Percentiles rank a stretch among this genome's conserved stretches.
phyloP scores from a whole-genome alignment of 2,329 filamentous ascomycete species.

The Fonsecaea erecta region DNA sequence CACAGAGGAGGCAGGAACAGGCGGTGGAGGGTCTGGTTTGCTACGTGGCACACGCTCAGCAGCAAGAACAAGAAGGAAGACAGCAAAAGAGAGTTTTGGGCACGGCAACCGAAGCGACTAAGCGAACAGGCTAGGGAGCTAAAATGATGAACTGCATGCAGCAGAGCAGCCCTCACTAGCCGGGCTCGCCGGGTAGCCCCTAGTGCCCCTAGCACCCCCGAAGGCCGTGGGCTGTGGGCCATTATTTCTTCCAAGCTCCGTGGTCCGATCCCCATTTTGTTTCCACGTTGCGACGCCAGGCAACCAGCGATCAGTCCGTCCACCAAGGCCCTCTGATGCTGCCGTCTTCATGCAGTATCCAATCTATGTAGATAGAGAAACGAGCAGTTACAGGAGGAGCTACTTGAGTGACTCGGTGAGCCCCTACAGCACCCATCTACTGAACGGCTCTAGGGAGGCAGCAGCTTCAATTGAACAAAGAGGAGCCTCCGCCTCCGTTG shows the following conservation, averaged over 20 bases:
- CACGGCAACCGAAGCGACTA: constrained; percentile 12
- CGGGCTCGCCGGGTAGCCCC: too few relatives aligned
- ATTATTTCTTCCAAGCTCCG: neutral
- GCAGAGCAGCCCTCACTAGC: neutral
- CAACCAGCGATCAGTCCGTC: too few relatives aligned
- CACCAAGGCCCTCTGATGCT: too few relatives aligned
- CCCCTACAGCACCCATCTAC: neutral
- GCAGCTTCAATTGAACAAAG: neutral
- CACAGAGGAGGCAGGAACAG: neutral
- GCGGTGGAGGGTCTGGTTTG: constrained; percentile 9
- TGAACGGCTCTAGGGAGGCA: neutral
- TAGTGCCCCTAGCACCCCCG: too few relatives aligned
- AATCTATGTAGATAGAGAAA: too few relatives aligned
- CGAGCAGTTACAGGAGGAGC: too few relatives aligned
- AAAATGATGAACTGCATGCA: constrained; percentile 13
- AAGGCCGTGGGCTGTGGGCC: neutral
- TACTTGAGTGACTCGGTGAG: neutral
- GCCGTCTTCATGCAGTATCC: too few relatives aligned
- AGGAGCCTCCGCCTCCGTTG: neutral
- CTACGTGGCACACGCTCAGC: constrained; percentile 30
- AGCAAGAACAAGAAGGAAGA: constrained; percentile 3
- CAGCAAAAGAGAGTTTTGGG: neutral
- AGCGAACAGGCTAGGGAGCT: constrained; percentile 5
- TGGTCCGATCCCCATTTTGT: neutral
- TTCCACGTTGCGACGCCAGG: neutral